These are phyloP conservation scores for Lactarius tabidus DNA, from an alignment of 768 basidiomycete species.

Conservation along the genomic window DNA sequence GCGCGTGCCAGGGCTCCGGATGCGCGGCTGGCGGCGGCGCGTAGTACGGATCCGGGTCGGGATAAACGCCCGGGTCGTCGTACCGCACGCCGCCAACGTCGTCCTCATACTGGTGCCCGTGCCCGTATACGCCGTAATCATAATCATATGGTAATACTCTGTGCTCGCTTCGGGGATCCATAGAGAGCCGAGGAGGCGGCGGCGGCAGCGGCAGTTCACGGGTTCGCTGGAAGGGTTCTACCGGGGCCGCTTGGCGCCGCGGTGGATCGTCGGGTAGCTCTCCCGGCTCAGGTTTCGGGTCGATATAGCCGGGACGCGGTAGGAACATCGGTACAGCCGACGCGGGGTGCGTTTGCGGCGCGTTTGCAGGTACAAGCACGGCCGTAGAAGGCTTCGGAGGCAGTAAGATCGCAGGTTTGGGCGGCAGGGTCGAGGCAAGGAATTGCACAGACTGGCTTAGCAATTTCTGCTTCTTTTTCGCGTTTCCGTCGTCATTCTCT, in stretches of 20 bases:
- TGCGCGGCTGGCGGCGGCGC: slow-evolving; percentile 18
- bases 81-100: slow-evolving; percentile 18
- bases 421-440: not conserved
- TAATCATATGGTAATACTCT: not conserved
- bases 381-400: no score
- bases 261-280: slow-evolving; percentile 10
- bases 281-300: slow-evolving; percentile 15
- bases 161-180: no score
- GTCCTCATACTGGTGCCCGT: slow-evolving; percentile 20
- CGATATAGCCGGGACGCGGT: slow-evolving; percentile 26
- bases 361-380: not conserved
- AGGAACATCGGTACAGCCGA: not conserved
- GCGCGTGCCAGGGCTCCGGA: slow-evolving; percentile 15
- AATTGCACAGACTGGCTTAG: slow-evolving; percentile 14
- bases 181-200: not conserved
- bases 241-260: not conserved
- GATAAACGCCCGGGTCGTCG: slow-evolving; percentile 8
- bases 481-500: not conserved
- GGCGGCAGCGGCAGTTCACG: not conserved
- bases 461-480: slow-evolving; percentile 10
- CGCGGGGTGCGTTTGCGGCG: not conserved
- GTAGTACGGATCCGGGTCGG: slow-evolving; percentile 17
- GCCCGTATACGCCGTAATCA: slow-evolving; percentile 6
- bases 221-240: not conserved
- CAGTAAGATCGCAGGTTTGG: no score